Conservation (phyloP, 2,329 filamentous ascomycete genomes). For the Didymella arachidicola region DNA sequence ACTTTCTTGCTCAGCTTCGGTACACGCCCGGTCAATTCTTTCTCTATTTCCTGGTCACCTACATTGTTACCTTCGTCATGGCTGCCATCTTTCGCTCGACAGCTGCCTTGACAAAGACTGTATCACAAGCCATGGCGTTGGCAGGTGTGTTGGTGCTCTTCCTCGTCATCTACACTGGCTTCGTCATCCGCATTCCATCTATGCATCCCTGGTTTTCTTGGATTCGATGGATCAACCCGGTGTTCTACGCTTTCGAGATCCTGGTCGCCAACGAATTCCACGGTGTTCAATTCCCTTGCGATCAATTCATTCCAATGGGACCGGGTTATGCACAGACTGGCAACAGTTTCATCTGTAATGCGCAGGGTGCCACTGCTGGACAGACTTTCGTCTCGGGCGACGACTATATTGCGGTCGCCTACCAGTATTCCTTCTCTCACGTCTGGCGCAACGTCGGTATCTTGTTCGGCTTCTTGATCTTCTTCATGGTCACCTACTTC, state of each 20-base stretch:
- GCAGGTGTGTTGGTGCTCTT: slow-evolving; percentile 66
- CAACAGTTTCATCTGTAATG: slow-evolving; percentile 49
- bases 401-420: slow-evolving; percentile 42
- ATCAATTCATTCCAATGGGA: slow-evolving; percentile 50
- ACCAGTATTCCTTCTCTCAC: slow-evolving; percentile 52
- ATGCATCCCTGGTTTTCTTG: slow-evolving; percentile 55
- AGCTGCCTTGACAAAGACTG: slow-evolving; percentile 73
- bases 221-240: slow-evolving; percentile 70
- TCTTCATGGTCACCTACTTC: slow-evolving; percentile 71
- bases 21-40: slow-evolving; percentile 80
- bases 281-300: slow-evolving; percentile 46
- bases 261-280: slow-evolving; percentile 77
- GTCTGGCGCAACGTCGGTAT: slow-evolving; percentile 65
- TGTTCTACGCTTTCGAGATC: slow-evolving; percentile 81
- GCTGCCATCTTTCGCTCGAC: slow-evolving; percentile 84
- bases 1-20: slow-evolving; percentile 84
- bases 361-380: slow-evolving; percentile 51
- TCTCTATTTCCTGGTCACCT: slow-evolving; percentile 72
- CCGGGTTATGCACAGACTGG: slow-evolving; percentile 40
- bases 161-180: slow-evolving; percentile 72
- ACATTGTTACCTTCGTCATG: slow-evolving; percentile 70
- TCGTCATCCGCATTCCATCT: slow-evolving; percentile 70
- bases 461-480: slow-evolving; percentile 68
- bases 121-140: slow-evolving; percentile 64
- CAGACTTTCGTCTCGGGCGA: slow-evolving; percentile 51